Percentiles rank a stretch among this genome's conserved stretches.
Evolutionary conservation across 2,329 filamentous ascomycete species (phyloP).

Genomic region (Penicillium capsulatum): DNA sequence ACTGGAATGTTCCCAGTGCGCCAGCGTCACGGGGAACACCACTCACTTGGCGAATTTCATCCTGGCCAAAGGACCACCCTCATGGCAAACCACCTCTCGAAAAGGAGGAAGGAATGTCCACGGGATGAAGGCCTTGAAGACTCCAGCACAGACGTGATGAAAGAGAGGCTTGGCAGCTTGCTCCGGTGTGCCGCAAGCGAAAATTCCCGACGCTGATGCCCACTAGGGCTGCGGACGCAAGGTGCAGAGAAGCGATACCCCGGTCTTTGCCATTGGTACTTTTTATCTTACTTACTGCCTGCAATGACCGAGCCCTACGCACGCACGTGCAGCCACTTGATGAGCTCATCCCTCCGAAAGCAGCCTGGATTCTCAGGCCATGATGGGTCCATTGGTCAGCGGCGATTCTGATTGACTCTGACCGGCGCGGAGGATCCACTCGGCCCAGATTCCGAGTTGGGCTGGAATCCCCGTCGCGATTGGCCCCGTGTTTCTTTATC

Average conservation of each 20-base stretch:
- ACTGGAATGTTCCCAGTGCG: conserved; percentile 14
- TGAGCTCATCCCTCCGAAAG: conserved; percentile 13
- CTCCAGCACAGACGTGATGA: too few species aligned
- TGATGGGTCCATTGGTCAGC: neutral
- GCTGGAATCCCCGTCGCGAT: conserved; percentile 2
- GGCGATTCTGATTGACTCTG: neutral
- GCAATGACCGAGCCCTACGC: conserved; percentile 4
- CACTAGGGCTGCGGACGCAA: too few species aligned
- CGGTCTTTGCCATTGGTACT: neutral
- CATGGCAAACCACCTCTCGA: conserved; percentile 15
- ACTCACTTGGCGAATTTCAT: conserved; percentile 63
- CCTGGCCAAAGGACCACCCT: conserved; percentile 18
- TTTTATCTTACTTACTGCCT: conserved; percentile 2
- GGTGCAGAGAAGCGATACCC: too few species aligned
- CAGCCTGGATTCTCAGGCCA: conserved; percentile 11
- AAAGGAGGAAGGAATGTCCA: neutral
- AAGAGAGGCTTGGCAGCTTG: neutral
- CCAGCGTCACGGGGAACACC: neutral
- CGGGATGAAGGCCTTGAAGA: neutral
- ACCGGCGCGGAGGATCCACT: conserved; percentile 9
- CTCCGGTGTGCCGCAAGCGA: neutral
- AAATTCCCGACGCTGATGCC: neutral
- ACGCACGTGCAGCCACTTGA: conserved; percentile 19
- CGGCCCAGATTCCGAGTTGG: conserved; percentile 8
- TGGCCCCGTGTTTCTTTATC: neutral